Percentiles rank a stretch among this genome's conserved stretches.
phyloP scores from a whole-genome alignment of 2,329 filamentous ascomycete genomes.

The Paracorniculantispora psalliotae region DNA sequence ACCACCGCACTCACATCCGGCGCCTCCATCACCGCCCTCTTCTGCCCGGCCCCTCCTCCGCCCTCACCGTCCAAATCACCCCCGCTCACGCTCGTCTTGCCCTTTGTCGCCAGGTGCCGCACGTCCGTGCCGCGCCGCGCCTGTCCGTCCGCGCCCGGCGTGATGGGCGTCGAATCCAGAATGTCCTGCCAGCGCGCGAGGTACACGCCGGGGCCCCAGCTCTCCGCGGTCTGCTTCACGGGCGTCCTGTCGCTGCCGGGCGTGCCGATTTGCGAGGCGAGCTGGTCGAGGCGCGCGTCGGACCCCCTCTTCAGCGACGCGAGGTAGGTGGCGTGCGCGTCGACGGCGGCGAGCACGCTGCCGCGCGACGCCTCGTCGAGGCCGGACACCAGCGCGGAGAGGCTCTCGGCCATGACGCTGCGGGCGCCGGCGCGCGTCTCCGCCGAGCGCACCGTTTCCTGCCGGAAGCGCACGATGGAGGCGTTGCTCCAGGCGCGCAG shows the following conservation, averaged over 20 bases:
- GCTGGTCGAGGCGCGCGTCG: slow-evolving; percentile 46
- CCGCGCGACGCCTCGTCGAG: slow-evolving; percentile 44
- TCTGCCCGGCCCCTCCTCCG: slow-evolving; percentile 26
- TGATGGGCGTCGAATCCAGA: slow-evolving; percentile 64
- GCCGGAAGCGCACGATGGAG: slow-evolving; percentile 52
- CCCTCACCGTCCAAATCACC: slow-evolving; percentile 24
- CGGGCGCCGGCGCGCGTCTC: slow-evolving; percentile 14
- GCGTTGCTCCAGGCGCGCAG: slow-evolving; percentile 58
- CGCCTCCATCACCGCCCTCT: slow-evolving; percentile 24
- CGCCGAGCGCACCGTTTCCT: slow-evolving; percentile 27
- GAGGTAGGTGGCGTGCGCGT: slow-evolving; percentile 59
- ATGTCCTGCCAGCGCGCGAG: slow-evolving; percentile 67
- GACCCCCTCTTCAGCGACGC: slow-evolving; percentile 50
- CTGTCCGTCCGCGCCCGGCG: slow-evolving; percentile 48
- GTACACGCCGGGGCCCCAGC: slow-evolving; percentile 66
- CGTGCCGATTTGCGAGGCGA: slow-evolving; percentile 41
- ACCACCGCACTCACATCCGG: slow-evolving; percentile 41
- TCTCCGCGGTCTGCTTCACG: slow-evolving; percentile 23
- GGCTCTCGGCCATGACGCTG: slow-evolving; percentile 33
- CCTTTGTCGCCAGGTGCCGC: slow-evolving; percentile 36
- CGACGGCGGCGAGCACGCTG: slow-evolving; percentile 46
- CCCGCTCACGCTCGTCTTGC: slow-evolving; percentile 35
- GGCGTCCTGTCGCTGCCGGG: slow-evolving; percentile 10
- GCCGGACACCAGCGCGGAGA: slow-evolving; percentile 38
- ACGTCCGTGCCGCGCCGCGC: slow-evolving; percentile 48